phyloP scores from a whole-genome alignment of 176 grass and related monocot genomes.

The Aegilops longissima region DNA sequence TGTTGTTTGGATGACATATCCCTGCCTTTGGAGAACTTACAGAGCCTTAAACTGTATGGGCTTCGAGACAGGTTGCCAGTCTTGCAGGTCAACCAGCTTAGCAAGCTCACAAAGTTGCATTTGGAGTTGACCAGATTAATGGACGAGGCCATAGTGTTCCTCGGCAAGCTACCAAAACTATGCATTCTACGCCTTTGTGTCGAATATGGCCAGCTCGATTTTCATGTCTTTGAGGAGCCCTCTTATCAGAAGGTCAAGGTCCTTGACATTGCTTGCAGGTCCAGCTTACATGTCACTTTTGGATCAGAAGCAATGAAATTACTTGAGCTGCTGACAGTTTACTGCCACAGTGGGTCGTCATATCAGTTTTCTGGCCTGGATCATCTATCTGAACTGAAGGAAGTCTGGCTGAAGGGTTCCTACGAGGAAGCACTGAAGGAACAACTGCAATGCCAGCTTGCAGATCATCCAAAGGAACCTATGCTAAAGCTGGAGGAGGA shows the following conservation, averaged over 20 bases:
- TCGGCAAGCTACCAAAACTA: neutral
- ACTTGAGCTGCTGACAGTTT: neutral
- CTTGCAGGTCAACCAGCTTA: neutral
- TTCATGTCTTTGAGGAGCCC: neutral
- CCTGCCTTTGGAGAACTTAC: neutral
- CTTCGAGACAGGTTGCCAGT: neutral
- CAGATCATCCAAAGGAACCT: neutral
- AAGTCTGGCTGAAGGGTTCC: neutral
- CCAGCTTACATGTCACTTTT: neutral
- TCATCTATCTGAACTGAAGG: neutral
- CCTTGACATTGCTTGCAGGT: neutral
- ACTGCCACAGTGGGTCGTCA: neutral
- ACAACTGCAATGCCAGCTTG: neutral
- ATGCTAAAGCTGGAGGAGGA: neutral
- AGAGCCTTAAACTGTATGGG: neutral
- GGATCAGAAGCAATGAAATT: accelerated
- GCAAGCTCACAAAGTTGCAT: neutral
- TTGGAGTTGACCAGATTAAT: neutral
- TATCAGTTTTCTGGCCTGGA: neutral
- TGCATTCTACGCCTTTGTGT: neutral
- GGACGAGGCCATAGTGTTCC: neutral
- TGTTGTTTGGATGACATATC: neutral
- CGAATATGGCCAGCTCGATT: neutral
- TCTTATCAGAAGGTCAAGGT: neutral
- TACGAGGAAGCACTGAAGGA: neutral